Base-by-base conservation (phyloP, 352 stramenopile genomes). In the Thraustotheca clavata region DNA sequence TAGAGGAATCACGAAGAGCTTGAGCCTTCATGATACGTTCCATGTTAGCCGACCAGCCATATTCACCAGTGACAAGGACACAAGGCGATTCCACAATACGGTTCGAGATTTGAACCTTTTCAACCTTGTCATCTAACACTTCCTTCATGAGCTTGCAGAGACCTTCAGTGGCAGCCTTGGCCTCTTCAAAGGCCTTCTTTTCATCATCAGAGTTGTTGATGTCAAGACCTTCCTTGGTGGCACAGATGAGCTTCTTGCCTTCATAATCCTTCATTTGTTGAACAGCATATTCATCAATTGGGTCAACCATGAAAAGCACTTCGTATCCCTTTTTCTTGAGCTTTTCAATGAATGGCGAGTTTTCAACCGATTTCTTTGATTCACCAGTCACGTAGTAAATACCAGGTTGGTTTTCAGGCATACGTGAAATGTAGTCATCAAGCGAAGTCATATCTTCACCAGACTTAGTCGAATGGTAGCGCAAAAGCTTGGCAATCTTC, bases 361-460 rank as follows among this genome's bases (percentile, higher is more conserved):
- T 98, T 83, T 99, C 95, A 39, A 99, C 96, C n/a, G 92, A 89
- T 74, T 98, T 96, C 89, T 99, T 98, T 72, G 86, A 98, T 80
- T 99, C 97, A 52, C 96, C 96, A 63, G 96, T 99, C 61, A 99
- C 95, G 91, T 99, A 99, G 91, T 99, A 99, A 73, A 99, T 99
- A 62, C 96, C 96, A 34, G 96, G 89, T 83, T 99, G 96, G 72
- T 72, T 92, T 84, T 96, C 96, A 80, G 97, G 81, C 96, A 98
- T 91, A 78, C 84, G 79, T 61, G 81, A 91, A 46, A 99, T 95
- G 80, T 99, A 99, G 77, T 99, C 97, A 66, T 99, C 96, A 38
- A 99, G 89, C 49, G 86, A 98, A 18, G 96, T 99, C 75, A 94
- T 72, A 48, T 98, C 95, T 66, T 99, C 94, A 60, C 97, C 96